Conservation (phyloP, 768 basidiomycete species). For the Boletus reticuloceps region DNA sequence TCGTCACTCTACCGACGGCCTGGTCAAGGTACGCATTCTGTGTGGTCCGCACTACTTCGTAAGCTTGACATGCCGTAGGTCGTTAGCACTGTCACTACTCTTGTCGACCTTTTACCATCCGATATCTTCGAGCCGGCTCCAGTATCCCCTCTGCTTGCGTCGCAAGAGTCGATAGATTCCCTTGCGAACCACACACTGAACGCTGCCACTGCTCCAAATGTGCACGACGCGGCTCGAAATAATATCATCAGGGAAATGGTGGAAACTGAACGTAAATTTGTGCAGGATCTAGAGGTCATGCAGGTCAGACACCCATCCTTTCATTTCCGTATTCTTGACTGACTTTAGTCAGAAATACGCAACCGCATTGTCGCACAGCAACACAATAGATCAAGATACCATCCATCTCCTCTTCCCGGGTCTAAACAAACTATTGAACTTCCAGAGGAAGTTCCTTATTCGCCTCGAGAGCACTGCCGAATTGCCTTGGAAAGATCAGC, state of each 20-base stretch:
- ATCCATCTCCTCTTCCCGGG: constrained; percentile 95
- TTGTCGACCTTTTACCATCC: constrained; percentile 73
- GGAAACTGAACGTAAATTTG: constrained; percentile 94
- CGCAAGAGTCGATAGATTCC: constrained; percentile 62
- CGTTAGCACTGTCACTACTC: constrained; percentile 81
- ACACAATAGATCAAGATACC: constrained; percentile 90
- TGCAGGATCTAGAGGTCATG: constrained; percentile 94
- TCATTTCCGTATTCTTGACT: constrained; percentile 8
- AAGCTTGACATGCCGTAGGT: constrained; percentile 49
- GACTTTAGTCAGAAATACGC: constrained; percentile 73
- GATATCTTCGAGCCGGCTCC: constrained; percentile 65
- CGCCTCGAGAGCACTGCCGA: constrained; percentile 85
- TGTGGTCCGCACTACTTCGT: background rate
- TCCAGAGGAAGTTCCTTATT: constrained; percentile 92
- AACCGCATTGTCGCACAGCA: constrained; percentile 73
- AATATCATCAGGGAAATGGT: constrained; percentile 87
- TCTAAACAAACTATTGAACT: constrained; percentile 92
- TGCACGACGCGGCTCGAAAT: constrained; percentile 65
- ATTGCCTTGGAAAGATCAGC: constrained; percentile 77
- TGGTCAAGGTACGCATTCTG: constrained; percentile 76
- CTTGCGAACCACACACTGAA: constrained; percentile 43
- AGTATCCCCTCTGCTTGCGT: constrained; percentile 51
- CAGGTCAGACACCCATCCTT: constrained; percentile 56
- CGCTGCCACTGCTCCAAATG: constrained; percentile 44
- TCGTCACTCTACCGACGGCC: constrained; percentile 86